Evolutionary conservation across 164 flowering plant genomes (phyloP), one percentile per base, ranked within the genome.

Genomic region (grape (Vitis vinifera)): DNA sequence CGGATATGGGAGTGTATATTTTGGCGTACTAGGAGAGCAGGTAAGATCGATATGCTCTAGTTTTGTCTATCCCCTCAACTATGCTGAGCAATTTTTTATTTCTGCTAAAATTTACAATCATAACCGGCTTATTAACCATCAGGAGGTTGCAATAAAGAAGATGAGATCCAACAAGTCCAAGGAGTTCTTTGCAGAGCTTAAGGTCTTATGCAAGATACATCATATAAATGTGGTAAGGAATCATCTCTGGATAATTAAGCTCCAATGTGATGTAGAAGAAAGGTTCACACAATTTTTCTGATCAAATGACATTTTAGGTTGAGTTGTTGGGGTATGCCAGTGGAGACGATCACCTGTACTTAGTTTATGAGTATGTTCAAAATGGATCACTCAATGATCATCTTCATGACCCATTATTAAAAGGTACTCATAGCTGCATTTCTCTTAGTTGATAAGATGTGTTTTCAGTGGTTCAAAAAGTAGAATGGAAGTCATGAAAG

Each of bases 61-160:
- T 50, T 66, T 47, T 55, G 10, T 31, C 10, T 15, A 53, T 53
- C 0, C 10, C 47, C 8, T 29, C 16, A 23, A 14, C 13, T 7
- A 23, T 60, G 12, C n/a, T 14, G 19, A 53, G 56, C 56, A 5
- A 13, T 13, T 1, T 13, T 53, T 53, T 13, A 53, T n/a, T 13
- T 53, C n/a, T 12, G 4, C n/a, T 53, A 13, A 10, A 53, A n/a
- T 13, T 13, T 53, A 53, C 44, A 69, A 13, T 7, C 5, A 23
- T 37, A 14, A 23, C 15, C 48, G n/a, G 51, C 16, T 68, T 49
- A 58, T 69, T 27, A 56, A 58, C 29, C 30, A 65, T 64, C 77
- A 89, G 90, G 91, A 89, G 72, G 86, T 86, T 71, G 91, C 93
- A 53, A 72, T 87, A 68, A 89, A 89, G 81, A 86, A 81, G 77